Evolutionary conservation across 148 eudicot genomes (phyloP), one percentile per base, ranked within the genome.

Genomic region (Chenopodium formosanum): DNA sequence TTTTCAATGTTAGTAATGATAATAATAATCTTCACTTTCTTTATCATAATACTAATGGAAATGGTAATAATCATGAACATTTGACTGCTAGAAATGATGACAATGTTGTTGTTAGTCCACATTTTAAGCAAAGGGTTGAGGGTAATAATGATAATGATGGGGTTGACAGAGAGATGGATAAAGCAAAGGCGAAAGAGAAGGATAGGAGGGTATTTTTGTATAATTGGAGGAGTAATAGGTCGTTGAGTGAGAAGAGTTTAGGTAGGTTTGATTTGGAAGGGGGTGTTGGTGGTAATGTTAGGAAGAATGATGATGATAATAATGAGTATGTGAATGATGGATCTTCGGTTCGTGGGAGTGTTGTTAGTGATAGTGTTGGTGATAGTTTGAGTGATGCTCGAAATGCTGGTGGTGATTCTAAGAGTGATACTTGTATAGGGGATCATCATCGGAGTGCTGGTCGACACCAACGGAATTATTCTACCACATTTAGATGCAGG

Each of bases 191-290:
- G 17, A 83, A 69, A 20, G 88, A 81, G 25, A 88, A 84, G 50
- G 93, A 90, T 52, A 90, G 82, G 76, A 89, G 88, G 89, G 90
- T 92, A 29, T 92, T 89, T 80, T 78, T 96, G 74, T 89, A 89
- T 81, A 96, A 96, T 81, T 96, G 99, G 99, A 89, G 83, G 88
- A 82, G 78, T 62, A 90, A 91, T 86, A 94, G 85, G 85, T 93
- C 95, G 34, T 90, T 88, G 69, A 89, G 97, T 80, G 94, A 92
- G 80, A 91, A 83, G 81, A 92, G 94, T 74, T 82, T 86, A 79
- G 74, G 87, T 23, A 83, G 84, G 86, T 63, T 81, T 77, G 88
- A 83, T 34, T 86, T 84, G 52, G 86, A 82, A 70, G 83, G 68
- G 56, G 65, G 53, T 65, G 87, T 63, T 87, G 82, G 88, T 77